phyloP scores from a whole-genome alignment of 306 rosid genomes.

The Trifolium pratense region DNA sequence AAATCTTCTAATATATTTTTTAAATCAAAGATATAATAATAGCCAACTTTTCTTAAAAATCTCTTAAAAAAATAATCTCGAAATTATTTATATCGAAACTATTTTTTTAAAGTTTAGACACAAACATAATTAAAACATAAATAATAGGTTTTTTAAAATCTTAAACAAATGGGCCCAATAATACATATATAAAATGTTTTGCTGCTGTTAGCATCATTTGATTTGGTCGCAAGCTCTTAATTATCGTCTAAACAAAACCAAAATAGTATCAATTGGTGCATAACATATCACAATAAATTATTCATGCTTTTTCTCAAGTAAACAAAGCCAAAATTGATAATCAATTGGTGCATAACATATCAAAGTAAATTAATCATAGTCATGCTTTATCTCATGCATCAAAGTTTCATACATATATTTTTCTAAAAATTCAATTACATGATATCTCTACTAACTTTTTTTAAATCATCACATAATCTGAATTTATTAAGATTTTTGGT shows the following conservation, averaged over 20 bases:
- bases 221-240: conserved; percentile 36
- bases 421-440: conserved; percentile 7
- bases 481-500: conserved; percentile 25
- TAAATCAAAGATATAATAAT: too few species aligned
- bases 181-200: conserved; percentile 26
- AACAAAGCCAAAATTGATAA: not conserved
- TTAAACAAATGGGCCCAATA: not conserved
- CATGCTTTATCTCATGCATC: conserved; percentile 40
- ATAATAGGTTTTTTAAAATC: too few species aligned
- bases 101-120: too few species aligned
- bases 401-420: conserved; percentile 27
- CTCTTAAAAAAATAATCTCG: too few species aligned
- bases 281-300: conserved; percentile 29
- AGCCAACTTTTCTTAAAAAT: too few species aligned
- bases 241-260: conserved; percentile 38
- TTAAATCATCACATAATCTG: conserved; percentile 18
- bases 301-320: conserved; percentile 35
- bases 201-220: conserved; percentile 41
- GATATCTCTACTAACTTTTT: conserved; percentile 18
- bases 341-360: conserved; percentile 20
- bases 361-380: conserved; percentile 15
- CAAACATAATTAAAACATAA: too few species aligned
- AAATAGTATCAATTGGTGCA: conserved; percentile 35
- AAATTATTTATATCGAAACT: too few species aligned
- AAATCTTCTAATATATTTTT: too few species aligned